Evolutionary conservation across 257 asterid species (phyloP).

Genomic region (Linderniella brevidens): DNA sequence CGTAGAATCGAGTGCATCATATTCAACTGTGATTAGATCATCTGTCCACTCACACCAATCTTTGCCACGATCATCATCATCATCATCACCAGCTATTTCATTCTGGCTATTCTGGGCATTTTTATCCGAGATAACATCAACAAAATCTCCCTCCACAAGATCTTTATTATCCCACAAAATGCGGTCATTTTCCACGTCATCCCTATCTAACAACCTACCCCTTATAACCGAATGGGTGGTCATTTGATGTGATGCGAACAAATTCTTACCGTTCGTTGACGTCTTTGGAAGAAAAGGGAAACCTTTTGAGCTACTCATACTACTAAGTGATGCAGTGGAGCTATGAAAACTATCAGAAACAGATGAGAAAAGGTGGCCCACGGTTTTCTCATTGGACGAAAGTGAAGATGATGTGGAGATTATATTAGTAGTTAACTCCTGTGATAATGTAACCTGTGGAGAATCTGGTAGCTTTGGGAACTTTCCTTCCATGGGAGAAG

Average conservation of each 20-base stretch:
- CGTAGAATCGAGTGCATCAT: constrained; percentile 35
- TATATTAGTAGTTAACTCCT: constrained; percentile 12
- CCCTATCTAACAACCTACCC: constrained; percentile 18
- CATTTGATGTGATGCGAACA: constrained; percentile 15
- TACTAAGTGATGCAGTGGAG: too few relatives aligned
- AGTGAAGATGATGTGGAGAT: too few relatives aligned
- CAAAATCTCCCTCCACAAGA: constrained; percentile 20
- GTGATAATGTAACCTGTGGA: constrained; percentile 18
- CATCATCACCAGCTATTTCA: constrained; percentile 22
- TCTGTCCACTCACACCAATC: constrained; percentile 58
- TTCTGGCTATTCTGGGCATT: constrained; percentile 24
- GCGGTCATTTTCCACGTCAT: constrained; percentile 13
- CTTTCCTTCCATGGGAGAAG: constrained; percentile 27
- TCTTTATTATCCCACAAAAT: constrained; percentile 21
- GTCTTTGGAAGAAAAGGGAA: constrained; percentile 18
- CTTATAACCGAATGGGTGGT: constrained; percentile 19
- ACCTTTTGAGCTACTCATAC: constrained; percentile 8
- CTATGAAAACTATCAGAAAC: constrained; percentile 16
- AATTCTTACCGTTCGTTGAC: constrained; percentile 16
- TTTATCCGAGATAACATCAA: constrained; percentile 20
- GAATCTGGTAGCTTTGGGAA: constrained; percentile 33
- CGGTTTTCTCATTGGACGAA: constrained; percentile 13
- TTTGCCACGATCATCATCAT: constrained; percentile 21
- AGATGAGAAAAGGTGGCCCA: constrained; percentile 22
- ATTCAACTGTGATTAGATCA: constrained; percentile 35